Evolutionary conservation across 1,139 yeast genomes (phyloP).

Genomic region (Pneumocystis wakefieldiae): DNA sequence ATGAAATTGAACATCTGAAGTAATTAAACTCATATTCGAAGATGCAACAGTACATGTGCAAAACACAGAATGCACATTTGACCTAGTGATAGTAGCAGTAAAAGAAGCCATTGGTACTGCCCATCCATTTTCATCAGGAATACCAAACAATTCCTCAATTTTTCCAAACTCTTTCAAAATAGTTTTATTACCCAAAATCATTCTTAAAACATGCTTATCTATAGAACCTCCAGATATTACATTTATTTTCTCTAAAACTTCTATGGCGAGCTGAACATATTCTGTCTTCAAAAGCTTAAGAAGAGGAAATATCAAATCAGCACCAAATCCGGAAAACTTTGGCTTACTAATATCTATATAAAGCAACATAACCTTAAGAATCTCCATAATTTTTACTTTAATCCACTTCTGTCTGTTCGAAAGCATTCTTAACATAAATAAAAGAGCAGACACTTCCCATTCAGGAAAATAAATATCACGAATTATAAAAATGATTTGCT

Average conservation of each 20-base stretch:
- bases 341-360: conserved; percentile 60
- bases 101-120: conserved; percentile 89
- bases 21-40: conserved; percentile 16
- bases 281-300: conserved; percentile 71
- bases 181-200: conserved; percentile 74
- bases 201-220: conserved; percentile 80
- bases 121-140: conserved; percentile 98
- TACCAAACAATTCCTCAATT: conserved; percentile 82
- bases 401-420: conserved; percentile 70
- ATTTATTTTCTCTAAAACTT: conserved; percentile 73
- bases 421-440: conserved; percentile 60
- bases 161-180: conserved; percentile 68
- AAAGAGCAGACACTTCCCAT: conserved; percentile 58
- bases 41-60: conserved; percentile 49
- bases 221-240: conserved; percentile 78
- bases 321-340: conserved; percentile 82
- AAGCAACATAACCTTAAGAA: conserved; percentile 62
- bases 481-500: conserved; percentile 61
- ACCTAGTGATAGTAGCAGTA: conserved; percentile 73
- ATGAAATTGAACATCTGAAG: conserved; percentile 17
- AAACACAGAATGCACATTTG: conserved; percentile 89
- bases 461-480: conserved; percentile 55
- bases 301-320: conserved; percentile 83
- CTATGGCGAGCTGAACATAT: conserved; percentile 74
- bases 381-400: conserved; percentile 59